A percentile compares a stretch with the other conserved stretches of the same genome.
phyloP scores from a whole-genome alignment of 2,329 filamentous ascomycete species.

The Fusarium napiforme region DNA sequence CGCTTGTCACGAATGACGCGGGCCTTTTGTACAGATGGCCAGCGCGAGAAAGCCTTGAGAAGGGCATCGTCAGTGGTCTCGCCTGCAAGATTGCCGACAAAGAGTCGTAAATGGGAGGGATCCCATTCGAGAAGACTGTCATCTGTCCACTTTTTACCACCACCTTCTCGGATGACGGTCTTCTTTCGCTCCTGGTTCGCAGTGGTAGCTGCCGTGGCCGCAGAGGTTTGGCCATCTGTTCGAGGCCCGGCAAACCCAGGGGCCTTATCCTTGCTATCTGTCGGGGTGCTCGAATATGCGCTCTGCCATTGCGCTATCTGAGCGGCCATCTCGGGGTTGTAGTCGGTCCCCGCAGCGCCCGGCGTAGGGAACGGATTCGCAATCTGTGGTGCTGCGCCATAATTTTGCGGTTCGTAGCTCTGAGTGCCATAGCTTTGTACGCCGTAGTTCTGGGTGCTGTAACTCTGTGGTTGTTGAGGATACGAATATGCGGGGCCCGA shows the following conservation, averaged over 20 bases:
- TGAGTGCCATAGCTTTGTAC: conserved; percentile 43
- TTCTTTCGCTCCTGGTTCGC: conserved; percentile 72
- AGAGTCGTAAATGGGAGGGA: conserved; percentile 90
- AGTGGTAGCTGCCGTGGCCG: conserved; percentile 12
- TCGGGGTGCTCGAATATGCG: conserved; percentile 77
- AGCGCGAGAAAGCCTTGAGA: conserved; percentile 91
- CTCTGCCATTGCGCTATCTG: conserved; percentile 96
- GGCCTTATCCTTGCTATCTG: conserved; percentile 49
- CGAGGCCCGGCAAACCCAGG: conserved; percentile 46
- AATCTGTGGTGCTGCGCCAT: conserved; percentile 72
- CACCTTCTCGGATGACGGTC: conserved; percentile 88
- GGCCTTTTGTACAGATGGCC: conserved; percentile 89
- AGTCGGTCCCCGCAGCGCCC: conserved; percentile 55
- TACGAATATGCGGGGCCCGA: conserved; percentile 44
- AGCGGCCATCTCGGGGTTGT: conserved; percentile 84
- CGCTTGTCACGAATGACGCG: conserved; percentile 95
- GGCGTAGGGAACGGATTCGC: conserved; percentile 83
- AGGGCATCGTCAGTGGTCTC: conserved; percentile 97
- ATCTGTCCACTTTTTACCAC: conserved; percentile 94
- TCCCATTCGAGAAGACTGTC: conserved; percentile 93
- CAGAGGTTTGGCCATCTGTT: conserved; percentile 54
- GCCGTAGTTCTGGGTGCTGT: conserved; percentile 50
- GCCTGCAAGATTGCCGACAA: conserved; percentile 95
- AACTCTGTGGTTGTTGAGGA: conserved; percentile 39
- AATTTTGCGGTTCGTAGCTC: conserved; percentile 47